Evolutionary conservation across 2,329 filamentous ascomycete species (phyloP), one percentile per base, ranked within the genome.

Genomic region (Stachybotrys echinatus): DNA sequence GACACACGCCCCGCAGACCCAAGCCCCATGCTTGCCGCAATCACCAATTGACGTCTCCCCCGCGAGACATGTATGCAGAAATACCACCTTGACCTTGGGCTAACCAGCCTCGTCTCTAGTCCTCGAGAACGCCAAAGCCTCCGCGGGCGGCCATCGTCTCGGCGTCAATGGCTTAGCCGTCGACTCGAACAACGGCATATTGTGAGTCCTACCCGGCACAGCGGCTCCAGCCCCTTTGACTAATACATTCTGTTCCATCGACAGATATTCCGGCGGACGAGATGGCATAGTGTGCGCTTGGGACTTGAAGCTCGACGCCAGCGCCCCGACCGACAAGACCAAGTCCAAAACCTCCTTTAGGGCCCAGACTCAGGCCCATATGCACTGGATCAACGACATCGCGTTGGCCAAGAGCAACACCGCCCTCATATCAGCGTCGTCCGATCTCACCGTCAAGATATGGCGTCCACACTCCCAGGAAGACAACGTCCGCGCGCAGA

Each of bases 201-300:
- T 99, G 91, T 96, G 77, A 77, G 87, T 40, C 37, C 17, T 18
- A 42, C 38, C 23, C 47, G 23, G 23, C 53, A 47, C 52, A 5
- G n/a, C 48, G 49, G 46, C 50, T 42, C 40, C 42, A n/a, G n/a
- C 46, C 45, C 43, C 50, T 53, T 55, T 48, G 55, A 50, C 46
- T 6, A 22, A 23, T 19, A 20, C 46, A 45, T 37, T 45, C 19
- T 48, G 5, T 10, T 37, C 10, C 31, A 37, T 37, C 31, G 31
- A 8, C 54, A 96, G 92, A 61, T 99, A 97, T 73, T 96, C 94
- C 43, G 94, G 90, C 57, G 94, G 94, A 52, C 87, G 94, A 65
- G 94, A 99, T 70, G 94, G 94, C 60, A 88, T 94, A 47, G 87
- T 99, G 58, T 99, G 94, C 73, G 90, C 92, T 53, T 99, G 94